Conservation (phyloP, 352 stramenopile species). For the Phytophthora cryptogea region DNA sequence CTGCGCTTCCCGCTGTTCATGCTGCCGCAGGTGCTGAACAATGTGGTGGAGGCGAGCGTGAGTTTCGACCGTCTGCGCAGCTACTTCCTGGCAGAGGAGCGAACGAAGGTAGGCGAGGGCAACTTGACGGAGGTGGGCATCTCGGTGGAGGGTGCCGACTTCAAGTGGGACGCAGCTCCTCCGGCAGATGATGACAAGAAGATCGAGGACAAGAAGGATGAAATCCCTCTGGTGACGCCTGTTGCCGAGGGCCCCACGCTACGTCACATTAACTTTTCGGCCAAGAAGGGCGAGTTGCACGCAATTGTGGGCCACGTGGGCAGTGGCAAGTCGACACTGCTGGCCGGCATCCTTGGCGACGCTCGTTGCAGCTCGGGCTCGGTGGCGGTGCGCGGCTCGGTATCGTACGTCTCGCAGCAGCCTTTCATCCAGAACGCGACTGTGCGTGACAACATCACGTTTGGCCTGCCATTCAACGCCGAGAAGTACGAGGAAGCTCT, state of each 20-base stretch:
- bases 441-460: slow-evolving; percentile 96
- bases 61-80: slow-evolving; percentile 57
- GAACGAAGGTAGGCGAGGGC: slow-evolving; percentile 71
- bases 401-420: slow-evolving; percentile 94
- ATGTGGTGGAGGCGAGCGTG: slow-evolving; percentile 34
- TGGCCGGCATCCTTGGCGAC: slow-evolving; percentile 51
- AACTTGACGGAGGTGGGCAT: slow-evolving; percentile 76
- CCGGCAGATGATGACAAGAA: slow-evolving; percentile 22
- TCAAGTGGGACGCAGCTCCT: slow-evolving; percentile 69
- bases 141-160: slow-evolving; percentile 56
- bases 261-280: slow-evolving; percentile 70
- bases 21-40: slow-evolving; percentile 34
- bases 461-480: slow-evolving; percentile 76
- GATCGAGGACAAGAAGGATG: slow-evolving; percentile 49
- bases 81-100: slow-evolving; percentile 76
- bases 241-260: slow-evolving; percentile 40
- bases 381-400: slow-evolving; percentile 75
- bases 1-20: slow-evolving; percentile 85
- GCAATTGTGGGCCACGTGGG: slow-evolving; percentile 56
- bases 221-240: slow-evolving; percentile 18
- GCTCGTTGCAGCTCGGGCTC: slow-evolving; percentile 38
- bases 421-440: slow-evolving; percentile 97
- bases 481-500: slow-evolving; percentile 60
- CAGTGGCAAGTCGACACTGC: slow-evolving; percentile 64
- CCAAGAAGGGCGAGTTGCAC: slow-evolving; percentile 63